These are phyloP conservation scores for Aspergillus transmontanensis DNA, from an alignment of 2,329 filamentous ascomycete species.

Conservation along the genomic window DNA sequence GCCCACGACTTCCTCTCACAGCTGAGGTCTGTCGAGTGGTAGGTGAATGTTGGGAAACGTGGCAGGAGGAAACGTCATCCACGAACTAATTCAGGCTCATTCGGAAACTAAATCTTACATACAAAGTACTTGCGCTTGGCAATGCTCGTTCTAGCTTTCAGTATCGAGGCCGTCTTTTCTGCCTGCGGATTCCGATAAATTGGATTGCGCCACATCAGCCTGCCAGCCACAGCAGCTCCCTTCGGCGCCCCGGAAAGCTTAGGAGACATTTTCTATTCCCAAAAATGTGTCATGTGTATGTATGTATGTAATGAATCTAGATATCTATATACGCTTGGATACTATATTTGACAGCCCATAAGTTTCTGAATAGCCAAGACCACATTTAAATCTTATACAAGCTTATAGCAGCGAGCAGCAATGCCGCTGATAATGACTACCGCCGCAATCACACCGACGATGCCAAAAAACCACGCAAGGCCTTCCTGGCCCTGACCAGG, in stretches of 20 bases:
- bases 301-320: background rate
- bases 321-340: background rate
- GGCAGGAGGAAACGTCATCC: background rate
- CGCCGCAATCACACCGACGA: conserved; percentile 48
- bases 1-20: conserved; percentile 11
- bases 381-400: conserved; percentile 33
- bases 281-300: background rate
- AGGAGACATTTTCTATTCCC: background rate
- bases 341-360: background rate
- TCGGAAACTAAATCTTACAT: background rate
- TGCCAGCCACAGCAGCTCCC: background rate
- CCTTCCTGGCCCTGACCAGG: conserved; percentile 41
- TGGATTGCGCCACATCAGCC: background rate
- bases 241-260: too few relatives aligned
- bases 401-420: conserved; percentile 44
- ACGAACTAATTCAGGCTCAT: background rate
- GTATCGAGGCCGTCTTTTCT: background rate
- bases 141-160: background rate
- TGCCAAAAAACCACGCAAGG: conserved; percentile 53
- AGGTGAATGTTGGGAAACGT: background rate
- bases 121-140: background rate
- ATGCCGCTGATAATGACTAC: conserved; percentile 44
- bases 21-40: conserved; percentile 16
- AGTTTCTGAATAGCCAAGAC: background rate
- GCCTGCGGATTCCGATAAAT: background rate